Evolutionary conservation across 1,284 basidiomycete genomes (phyloP).

Genomic region (Malassezia brasiliensis): DNA sequence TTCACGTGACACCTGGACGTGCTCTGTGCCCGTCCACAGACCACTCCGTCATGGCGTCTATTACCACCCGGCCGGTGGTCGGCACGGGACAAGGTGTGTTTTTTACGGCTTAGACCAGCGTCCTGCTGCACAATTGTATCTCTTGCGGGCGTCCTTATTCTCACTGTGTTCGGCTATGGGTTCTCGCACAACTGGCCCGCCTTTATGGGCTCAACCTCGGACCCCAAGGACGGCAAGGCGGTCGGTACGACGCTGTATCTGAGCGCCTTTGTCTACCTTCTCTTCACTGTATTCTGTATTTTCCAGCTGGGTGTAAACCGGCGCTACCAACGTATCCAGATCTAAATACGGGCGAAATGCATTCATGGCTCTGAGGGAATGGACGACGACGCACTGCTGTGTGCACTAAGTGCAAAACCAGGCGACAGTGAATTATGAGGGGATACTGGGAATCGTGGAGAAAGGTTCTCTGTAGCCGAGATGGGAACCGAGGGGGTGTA

Average conservation of each 20-base stretch:
- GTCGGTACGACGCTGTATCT: conserved; percentile 51
- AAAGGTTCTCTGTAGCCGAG: too few relatives aligned
- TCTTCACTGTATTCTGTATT: conserved; percentile 53
- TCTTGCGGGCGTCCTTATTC: conserved; percentile 53
- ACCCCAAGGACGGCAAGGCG: conserved; percentile 52
- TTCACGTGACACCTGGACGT: not conserved
- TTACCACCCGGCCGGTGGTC: conserved; percentile 29
- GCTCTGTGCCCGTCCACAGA: not conserved
- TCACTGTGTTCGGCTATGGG: conserved; percentile 47
- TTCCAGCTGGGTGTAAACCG: conserved; percentile 49
- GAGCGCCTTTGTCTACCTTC: conserved; percentile 52
- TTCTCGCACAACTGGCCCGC: conserved; percentile 49
- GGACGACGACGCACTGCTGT: not conserved
- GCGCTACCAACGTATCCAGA: conserved; percentile 39
- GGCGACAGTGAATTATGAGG: not conserved
- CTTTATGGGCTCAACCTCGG: conserved; percentile 52
- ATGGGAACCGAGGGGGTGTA: not conserved
- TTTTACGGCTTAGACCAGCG: conserved; percentile 40
- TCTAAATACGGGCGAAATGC: conserved; percentile 12
- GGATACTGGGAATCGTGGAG: not conserved
- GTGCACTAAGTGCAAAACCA: not conserved
- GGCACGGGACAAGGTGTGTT: conserved; percentile 30
- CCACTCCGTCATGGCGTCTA: conserved; percentile 2
- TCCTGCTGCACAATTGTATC: conserved; percentile 54
- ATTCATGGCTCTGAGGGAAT: not conserved